phyloP scores from a whole-genome alignment of 208 protist genomes.

The Balamuthia mandrillaris region DNA sequence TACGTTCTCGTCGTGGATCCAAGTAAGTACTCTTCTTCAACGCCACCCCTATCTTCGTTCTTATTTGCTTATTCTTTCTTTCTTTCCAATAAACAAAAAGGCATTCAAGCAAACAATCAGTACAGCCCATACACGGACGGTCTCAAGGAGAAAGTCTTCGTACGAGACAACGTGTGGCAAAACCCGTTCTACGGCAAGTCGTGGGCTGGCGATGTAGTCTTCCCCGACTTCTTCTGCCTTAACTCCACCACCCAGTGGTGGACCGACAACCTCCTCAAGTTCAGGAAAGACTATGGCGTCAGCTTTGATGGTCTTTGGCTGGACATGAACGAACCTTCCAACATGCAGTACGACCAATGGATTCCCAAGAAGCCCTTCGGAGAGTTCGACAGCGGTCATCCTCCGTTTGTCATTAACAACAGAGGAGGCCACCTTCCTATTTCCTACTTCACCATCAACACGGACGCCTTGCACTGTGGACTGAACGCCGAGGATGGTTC shows the following conservation, averaged over 20 bases:
- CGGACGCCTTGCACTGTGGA: slow-evolving; percentile 48
- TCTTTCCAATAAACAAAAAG: not conserved
- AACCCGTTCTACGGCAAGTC: slow-evolving; percentile 46
- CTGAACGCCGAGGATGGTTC: too few relatives aligned
- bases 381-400: slow-evolving; percentile 59
- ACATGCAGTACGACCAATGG: slow-evolving; percentile 68
- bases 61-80: not conserved
- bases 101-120: too few relatives aligned
- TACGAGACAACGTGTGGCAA: too few relatives aligned
- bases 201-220: slow-evolving; percentile 64
- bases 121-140: too few relatives aligned
- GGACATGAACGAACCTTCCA: slow-evolving; percentile 83
- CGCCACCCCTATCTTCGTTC: slow-evolving; percentile 49
- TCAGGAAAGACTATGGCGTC: too few relatives aligned
- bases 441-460: slow-evolving; percentile 41
- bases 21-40: not conserved
- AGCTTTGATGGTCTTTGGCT: slow-evolving; percentile 72
- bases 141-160: too few relatives aligned
- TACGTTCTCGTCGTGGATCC: slow-evolving; percentile 48
- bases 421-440: not conserved
- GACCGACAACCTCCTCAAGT: too few relatives aligned
- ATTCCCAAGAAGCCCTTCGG: not conserved
- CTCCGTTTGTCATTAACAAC: slow-evolving; percentile 66
- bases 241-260: slow-evolving; percentile 65
- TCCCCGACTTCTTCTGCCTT: slow-evolving; percentile 74